Conservation (phyloP, 192 early-diverging fungal genomes). For the Backusella westeae region DNA sequence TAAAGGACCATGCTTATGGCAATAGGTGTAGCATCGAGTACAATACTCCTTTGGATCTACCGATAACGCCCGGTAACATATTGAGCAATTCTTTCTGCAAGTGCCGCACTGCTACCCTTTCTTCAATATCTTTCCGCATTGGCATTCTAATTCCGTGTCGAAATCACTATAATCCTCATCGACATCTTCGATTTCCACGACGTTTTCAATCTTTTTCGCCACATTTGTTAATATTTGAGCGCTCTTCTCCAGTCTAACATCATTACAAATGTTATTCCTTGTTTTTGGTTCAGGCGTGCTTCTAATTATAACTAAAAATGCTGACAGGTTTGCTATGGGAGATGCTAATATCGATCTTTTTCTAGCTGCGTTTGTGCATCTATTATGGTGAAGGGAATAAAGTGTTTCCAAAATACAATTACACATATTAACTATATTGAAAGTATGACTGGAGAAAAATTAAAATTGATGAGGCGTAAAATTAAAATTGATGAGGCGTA, state of each 20-base stretch:
- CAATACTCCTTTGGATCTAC: not conserved
- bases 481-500: not conserved
- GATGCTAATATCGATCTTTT: not conserved
- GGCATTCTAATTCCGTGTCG: not conserved
- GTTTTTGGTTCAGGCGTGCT: not conserved
- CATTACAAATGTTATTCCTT: not conserved
- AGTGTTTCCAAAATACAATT: not conserved
- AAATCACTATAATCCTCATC: not conserved
- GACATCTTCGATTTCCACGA: not conserved
- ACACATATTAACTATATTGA: not conserved
- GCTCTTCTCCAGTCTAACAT: not conserved
- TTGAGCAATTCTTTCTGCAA: not conserved
- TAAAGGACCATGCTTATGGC: not conserved
- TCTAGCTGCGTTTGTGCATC: not conserved
- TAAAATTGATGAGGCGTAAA: not conserved
- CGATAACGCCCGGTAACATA: not conserved
- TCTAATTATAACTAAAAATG: not conserved
- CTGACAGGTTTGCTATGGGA: not conserved
- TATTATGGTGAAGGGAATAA: not conserved
- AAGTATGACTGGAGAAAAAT: not conserved
- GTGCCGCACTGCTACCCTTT: not conserved
- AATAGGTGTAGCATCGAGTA: not conserved
- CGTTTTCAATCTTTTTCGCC: not conserved
- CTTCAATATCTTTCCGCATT: not conserved
- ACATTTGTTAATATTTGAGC: not conserved